These are phyloP conservation scores for Anethum foeniculum DNA, from an alignment of 140 eudicot species.

Conservation along the genomic window DNA sequence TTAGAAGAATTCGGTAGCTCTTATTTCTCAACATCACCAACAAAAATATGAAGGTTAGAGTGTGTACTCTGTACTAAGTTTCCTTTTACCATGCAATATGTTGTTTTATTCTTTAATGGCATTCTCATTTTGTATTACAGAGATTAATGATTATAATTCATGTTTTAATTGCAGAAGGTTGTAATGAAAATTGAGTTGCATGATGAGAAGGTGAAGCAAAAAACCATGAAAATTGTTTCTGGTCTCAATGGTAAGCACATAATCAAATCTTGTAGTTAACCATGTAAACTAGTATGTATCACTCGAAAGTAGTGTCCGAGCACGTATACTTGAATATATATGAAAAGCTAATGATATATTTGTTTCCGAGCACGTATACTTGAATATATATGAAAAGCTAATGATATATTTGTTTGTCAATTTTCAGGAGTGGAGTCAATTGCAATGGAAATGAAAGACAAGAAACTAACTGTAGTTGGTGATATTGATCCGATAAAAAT, in stretches of 20 bases:
- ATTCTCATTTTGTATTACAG: neutral
- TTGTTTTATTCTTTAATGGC: neutral
- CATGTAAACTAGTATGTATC: neutral
- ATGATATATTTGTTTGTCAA: neutral
- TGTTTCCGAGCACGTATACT: neutral
- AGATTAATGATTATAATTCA: neutral
- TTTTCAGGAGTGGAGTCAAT: slow-evolving; percentile 63
- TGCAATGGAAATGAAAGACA: slow-evolving; percentile 67
- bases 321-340: neutral
- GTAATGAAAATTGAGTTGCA: slow-evolving; percentile 65
- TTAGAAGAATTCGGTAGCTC: neutral
- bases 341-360: too few species aligned
- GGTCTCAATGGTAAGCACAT: slow-evolving; percentile 52
- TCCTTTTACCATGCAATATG: neutral
- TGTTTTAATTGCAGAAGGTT: slow-evolving; percentile 51
- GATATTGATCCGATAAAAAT: slow-evolving; percentile 68
- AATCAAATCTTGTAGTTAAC: neutral
- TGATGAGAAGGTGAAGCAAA: slow-evolving; percentile 70
- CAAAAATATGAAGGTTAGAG: slow-evolving; percentile 2
- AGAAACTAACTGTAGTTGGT: slow-evolving; percentile 70
- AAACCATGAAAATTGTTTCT: slow-evolving; percentile 80
- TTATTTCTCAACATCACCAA: neutral
- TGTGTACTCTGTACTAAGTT: neutral
- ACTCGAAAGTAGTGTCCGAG: neutral
- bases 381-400: neutral